These are phyloP conservation scores for Cladosporium sphaerospermum DNA, from an alignment of 2,329 filamentous ascomycete genomes.

Conservation along the genomic window DNA sequence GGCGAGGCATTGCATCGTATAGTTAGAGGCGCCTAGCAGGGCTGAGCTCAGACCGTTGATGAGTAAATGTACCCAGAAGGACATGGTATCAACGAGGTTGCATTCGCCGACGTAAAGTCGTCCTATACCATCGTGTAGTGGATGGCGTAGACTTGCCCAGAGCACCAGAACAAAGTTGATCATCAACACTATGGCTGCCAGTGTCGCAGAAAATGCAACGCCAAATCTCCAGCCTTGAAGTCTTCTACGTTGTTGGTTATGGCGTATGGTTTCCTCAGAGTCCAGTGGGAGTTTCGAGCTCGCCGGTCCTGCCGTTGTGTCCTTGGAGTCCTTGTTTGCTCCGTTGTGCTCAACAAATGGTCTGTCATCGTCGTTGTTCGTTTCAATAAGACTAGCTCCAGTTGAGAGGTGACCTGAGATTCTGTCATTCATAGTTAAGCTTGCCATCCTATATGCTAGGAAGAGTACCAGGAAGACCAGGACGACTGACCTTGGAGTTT, in stretches of 20 bases:
- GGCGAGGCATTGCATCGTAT: conserved; percentile 48
- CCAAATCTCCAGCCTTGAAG: not conserved
- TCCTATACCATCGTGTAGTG: conserved; percentile 14
- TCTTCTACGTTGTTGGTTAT: not conserved
- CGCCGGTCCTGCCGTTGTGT: no score
- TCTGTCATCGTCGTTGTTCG: no score
- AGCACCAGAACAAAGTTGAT: not conserved
- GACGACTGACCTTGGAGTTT: not conserved
- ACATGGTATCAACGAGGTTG: conserved; percentile 12
- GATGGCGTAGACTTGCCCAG: not conserved
- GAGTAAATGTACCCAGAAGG: conserved; percentile 34
- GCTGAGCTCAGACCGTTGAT: conserved; percentile 45
- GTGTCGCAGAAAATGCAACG: not conserved
- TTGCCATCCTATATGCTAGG: not conserved
- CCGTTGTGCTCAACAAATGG: no score
- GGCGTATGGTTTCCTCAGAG: not conserved
- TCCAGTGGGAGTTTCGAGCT: no score
- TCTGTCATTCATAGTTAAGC: not conserved
- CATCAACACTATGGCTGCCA: not conserved
- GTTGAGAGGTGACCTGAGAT: not conserved
- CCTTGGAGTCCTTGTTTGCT: no score
- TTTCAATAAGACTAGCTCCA: not conserved
- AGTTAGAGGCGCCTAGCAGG: conserved; percentile 44
- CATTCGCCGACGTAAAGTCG: conserved; percentile 22
- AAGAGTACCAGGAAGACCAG: not conserved